These are phyloP conservation scores for Coprinopsis cinerea DNA, from an alignment of 768 basidiomycete species.

Conservation along the genomic window DNA sequence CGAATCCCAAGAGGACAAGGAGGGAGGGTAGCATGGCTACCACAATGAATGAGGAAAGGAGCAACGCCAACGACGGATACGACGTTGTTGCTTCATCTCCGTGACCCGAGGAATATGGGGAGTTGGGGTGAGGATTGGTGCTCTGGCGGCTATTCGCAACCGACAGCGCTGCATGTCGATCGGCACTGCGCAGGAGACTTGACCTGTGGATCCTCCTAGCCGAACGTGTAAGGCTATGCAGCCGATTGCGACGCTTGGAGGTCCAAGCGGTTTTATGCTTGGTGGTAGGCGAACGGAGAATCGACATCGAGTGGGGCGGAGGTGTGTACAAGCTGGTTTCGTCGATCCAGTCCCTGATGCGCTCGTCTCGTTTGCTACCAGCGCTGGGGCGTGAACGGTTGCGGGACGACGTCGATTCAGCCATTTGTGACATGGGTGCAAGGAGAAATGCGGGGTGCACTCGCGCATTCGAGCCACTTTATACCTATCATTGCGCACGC, in stretches of 20 bases:
- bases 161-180: not conserved
- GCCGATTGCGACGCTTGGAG: not conserved
- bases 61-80: constrained; percentile 3
- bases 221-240: not conserved
- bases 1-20: constrained; percentile 2
- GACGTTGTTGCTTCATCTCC: not conserved
- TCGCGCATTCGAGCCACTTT: too few species aligned
- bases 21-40: constrained; percentile 4
- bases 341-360: not conserved
- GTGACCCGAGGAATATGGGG: too few species aligned
- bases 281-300: not conserved
- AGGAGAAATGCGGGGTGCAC: too few species aligned
- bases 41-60: not conserved
- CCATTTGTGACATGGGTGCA: too few species aligned
- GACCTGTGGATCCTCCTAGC: not conserved
- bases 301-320: not conserved
- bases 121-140: not conserved
- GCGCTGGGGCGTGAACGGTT: not conserved
- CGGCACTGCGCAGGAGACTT: not conserved
- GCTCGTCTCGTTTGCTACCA: not conserved
- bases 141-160: not conserved
- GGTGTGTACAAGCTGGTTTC: not conserved
- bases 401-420: too few species aligned
- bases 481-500: too few species aligned
- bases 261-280: not conserved